Evolutionary conservation across 371 early-diverging fungal species (phyloP), one percentile per base, ranked within the genome.

Genomic region (Rhizopus arrhizus): DNA sequence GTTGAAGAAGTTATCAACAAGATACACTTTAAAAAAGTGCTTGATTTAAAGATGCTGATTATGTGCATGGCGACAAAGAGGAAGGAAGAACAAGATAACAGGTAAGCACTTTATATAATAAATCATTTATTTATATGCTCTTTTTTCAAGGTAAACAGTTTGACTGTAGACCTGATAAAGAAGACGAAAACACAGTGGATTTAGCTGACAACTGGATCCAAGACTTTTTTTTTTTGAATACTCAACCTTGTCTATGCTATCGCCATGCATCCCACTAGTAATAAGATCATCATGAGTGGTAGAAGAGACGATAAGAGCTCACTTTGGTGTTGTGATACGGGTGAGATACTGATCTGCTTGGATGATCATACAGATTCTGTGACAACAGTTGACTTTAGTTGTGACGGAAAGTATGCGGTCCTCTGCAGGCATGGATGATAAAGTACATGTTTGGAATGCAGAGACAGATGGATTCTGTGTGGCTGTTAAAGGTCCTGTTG

Each of bases 391-490:
- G 85, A 80, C n/a, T 98, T 96, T 73, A 95, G 88, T 69, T 71
- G 68, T 15, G 92, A 94, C 70, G 99, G 98, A 31, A 75, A 81
- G 54, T 91, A 85, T 64, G 87, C 91, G 53, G 97, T 97, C 22
- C 9, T 88, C 92, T 4, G 99, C 93, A 33, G 94, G 94, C 36
- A 95, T 98, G 98, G 98, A 98, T 65, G 98, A 97, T 57, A 89
- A 88, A 59, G 84, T 97, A 41, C 83, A 83, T 56, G 94, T 98
- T n/a, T 93, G 89, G 83, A 82, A 85, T 61, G 73, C 85, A 31
- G 74, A 74, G 8, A 83, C 78, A 13, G 90, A 91, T 36, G 77
- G 83, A 61, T 74, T 77, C 40, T 80, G 89, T 29, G 73, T 78
- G 2, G 61, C 79, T 13, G 83, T 95, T 15, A 96, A 97, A 58